Percentiles rank a stretch among this genome's conserved stretches.
Evolutionary conservation across 2,329 filamentous ascomycete genomes (phyloP).

Genomic region (Diaporthe amygdali): DNA sequence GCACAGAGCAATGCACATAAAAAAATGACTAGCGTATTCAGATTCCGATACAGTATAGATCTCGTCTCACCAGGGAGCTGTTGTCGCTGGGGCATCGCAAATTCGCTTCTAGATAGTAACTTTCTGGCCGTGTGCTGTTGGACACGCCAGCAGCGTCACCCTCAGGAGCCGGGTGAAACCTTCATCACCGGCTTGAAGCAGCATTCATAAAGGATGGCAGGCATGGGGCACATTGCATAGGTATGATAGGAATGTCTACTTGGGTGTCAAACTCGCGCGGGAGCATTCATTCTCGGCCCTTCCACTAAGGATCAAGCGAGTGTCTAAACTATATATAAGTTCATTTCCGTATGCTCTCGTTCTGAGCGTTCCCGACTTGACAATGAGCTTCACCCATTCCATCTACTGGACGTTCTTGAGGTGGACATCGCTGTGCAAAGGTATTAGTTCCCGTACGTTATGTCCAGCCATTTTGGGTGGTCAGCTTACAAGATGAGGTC

Average conservation of each 20-base stretch:
- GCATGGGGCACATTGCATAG: not conserved
- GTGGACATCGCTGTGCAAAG: conserved; percentile 36
- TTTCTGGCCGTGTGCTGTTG: no score
- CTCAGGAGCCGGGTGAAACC: not conserved
- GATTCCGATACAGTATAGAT: not conserved
- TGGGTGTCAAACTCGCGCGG: not conserved
- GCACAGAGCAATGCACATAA: not conserved
- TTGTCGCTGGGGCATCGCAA: not conserved
- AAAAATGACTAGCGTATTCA: no score
- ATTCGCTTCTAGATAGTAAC: no score
- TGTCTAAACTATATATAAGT: conserved; percentile 1
- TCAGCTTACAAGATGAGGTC: conserved; percentile 82
- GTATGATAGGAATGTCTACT: not conserved
- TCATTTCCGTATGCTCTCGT: not conserved
- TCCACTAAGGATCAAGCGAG: conserved; percentile 1
- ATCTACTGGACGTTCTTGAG: conserved; percentile 37
- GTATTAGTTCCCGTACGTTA: conserved; percentile 26
- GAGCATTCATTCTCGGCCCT: not conserved
- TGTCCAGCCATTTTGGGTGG: not conserved
- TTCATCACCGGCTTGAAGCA: not conserved
- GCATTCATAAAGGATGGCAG: not conserved
- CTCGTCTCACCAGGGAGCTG: not conserved
- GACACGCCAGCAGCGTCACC: no score
- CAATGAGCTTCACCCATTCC: not conserved
- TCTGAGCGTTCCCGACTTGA: not conserved